Conservation (phyloP, 2,329 filamentous ascomycete species). For the Colletotrichum sp. region DNA sequence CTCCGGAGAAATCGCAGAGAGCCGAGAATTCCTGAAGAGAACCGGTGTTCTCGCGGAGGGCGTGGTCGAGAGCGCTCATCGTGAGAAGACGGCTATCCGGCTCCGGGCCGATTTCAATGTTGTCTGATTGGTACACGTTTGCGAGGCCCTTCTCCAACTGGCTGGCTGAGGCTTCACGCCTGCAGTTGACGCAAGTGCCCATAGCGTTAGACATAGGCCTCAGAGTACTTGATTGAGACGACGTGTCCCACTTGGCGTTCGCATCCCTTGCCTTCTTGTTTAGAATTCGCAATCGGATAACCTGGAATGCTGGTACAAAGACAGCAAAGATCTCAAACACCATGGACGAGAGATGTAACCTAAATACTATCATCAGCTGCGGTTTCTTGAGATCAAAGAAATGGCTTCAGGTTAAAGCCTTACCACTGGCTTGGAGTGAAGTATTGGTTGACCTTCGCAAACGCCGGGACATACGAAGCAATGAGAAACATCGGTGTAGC, state of each 20-base stretch:
- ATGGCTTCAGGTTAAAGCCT: background rate
- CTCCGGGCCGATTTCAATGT: constrained; percentile 4
- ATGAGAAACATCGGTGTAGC: constrained; percentile 64
- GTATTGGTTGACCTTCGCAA: constrained; percentile 49
- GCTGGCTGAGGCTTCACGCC: constrained; percentile 18
- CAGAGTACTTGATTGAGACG: constrained; percentile 26
- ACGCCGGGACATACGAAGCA: constrained; percentile 45
- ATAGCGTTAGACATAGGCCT: constrained; percentile 9
- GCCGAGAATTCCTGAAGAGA: constrained; percentile 59
- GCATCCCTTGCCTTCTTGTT: constrained; percentile 26
- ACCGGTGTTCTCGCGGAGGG: constrained; percentile 48
- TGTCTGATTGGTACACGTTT: constrained; percentile 23
- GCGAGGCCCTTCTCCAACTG: constrained; percentile 36
- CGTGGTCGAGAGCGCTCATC: constrained; percentile 57
- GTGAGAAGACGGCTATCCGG: constrained; percentile 50
- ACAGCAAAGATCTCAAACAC: constrained; percentile 61
- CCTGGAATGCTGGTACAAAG: constrained; percentile 49
- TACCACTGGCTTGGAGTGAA: constrained; percentile 59
- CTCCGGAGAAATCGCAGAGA: constrained; percentile 60
- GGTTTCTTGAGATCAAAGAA: background rate
- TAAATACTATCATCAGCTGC: background rate
- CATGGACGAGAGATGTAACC: constrained; percentile 56
- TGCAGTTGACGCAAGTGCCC: constrained; percentile 23
- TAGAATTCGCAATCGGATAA: constrained; percentile 29
- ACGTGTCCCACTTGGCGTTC: constrained; percentile 34